Conservation (phyloP, 1,284 basidiomycete genomes). For the Malassezia japonica region DNA sequence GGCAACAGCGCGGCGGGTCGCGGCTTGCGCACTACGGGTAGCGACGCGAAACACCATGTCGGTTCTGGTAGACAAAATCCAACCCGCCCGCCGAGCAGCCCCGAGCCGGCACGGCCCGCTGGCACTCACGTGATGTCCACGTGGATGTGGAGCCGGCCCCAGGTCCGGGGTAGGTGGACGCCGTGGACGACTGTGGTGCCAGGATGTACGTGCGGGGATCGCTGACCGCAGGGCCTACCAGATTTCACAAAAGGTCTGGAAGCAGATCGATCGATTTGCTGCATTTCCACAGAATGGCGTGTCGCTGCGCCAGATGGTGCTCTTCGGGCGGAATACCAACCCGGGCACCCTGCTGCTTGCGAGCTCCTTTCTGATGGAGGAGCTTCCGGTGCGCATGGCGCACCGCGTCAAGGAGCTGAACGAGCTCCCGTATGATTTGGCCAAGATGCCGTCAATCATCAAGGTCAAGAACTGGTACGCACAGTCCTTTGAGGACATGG, state of each 20-base stretch:
- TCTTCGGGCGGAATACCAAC: constrained; percentile 44
- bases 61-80: constrained; percentile 8
- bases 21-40: constrained; percentile 20
- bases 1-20: constrained; percentile 13
- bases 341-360: constrained; percentile 45
- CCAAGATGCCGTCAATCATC: constrained; percentile 82
- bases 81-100: constrained; percentile 11
- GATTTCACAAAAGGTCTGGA: constrained; percentile 41
- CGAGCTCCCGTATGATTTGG: constrained; percentile 80
- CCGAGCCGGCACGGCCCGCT: constrained; percentile 15
- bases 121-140: constrained; percentile 17
- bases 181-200: not conserved
- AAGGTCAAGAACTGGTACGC: constrained; percentile 99
- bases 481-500: constrained; percentile 71
- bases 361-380: constrained; percentile 54
- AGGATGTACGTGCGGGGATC: constrained; percentile 8
- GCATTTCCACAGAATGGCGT: constrained; percentile 46
- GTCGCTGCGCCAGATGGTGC: constrained; percentile 47
- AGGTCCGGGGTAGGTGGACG: not conserved
- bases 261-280: constrained; percentile 44
- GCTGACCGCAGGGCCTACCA: constrained; percentile 28
- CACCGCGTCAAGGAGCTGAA: constrained; percentile 95
- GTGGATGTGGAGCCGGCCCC: constrained; percentile 6
- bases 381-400: constrained; percentile 84
- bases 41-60: constrained; percentile 16